A percentile compares a stretch with the other conserved stretches of the same genome.
These are phyloP conservation scores for Boeremia exigua DNA, from an alignment of 2,329 filamentous ascomycete species.

Conservation along the genomic window DNA sequence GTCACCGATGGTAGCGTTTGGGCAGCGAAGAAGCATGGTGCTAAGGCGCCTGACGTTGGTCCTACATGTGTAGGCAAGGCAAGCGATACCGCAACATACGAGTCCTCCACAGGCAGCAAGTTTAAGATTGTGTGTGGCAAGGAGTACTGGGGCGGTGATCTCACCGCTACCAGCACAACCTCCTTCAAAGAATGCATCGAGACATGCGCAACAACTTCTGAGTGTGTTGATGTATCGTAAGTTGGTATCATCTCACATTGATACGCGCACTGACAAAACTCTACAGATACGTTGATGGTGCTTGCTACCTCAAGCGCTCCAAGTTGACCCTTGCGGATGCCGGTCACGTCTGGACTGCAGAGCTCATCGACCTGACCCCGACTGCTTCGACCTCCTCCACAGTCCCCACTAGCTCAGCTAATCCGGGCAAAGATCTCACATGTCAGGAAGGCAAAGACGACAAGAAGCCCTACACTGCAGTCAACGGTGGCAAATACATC, in stretches of 20 bases:
- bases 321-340: neutral
- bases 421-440: neutral
- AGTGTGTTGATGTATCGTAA: conserved; percentile 9
- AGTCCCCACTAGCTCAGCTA: neutral
- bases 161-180: neutral
- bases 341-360: conserved; percentile 1
- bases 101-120: neutral
- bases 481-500: neutral
- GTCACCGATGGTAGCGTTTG: neutral
- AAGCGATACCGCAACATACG: neutral
- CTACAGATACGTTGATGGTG: neutral
- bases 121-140: conserved; percentile 5
- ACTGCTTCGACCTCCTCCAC: neutral
- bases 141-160: conserved; percentile 5
- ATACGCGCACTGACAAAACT: no score
- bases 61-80: neutral
- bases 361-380: neutral
- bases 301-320: conserved; percentile 4
- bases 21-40: conserved; percentile 3
- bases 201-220: neutral
- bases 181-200: conserved; percentile 5
- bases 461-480: neutral
- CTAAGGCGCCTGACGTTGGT: neutral
- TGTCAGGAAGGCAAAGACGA: neutral
- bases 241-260: neutral